phyloP scores from a whole-genome alignment of 495 filamentous ascomycete genomes.

The Copromyces sp. region DNA sequence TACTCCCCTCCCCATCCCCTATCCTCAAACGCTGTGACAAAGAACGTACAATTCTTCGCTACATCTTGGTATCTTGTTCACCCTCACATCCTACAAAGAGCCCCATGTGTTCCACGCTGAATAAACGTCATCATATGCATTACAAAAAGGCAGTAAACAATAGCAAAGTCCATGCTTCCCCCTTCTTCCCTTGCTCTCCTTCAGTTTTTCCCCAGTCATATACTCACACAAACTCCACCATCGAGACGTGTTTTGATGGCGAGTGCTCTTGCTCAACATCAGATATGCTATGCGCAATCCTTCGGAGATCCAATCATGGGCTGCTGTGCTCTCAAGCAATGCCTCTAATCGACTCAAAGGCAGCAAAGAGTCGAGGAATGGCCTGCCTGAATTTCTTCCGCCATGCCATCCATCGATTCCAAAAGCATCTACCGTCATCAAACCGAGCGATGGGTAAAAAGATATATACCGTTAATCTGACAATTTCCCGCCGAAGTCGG shows the following conservation, averaged over 20 bases:
- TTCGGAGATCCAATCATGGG: background rate
- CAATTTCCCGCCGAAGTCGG: background rate
- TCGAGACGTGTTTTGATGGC: background rate
- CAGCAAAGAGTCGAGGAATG: background rate
- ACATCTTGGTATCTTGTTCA: background rate
- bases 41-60: background rate
- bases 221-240: background rate
- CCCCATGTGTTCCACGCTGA: background rate
- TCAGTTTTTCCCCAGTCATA: background rate
- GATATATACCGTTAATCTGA: background rate
- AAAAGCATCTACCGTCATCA: background rate
- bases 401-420: background rate
- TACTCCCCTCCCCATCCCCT: background rate
- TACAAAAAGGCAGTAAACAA: background rate
- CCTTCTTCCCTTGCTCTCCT: background rate
- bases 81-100: background rate
- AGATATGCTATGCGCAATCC: background rate
- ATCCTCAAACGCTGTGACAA: background rate
- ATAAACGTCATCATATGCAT: background rate
- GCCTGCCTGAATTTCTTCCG: background rate
- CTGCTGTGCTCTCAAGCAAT: background rate
- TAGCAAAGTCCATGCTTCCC: background rate
- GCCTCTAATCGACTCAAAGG: background rate
- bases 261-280: background rate
- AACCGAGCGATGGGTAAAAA: background rate